Base-by-base conservation (phyloP, 2,329 filamentous ascomycete species). In the Calonectria multiphialidica region DNA sequence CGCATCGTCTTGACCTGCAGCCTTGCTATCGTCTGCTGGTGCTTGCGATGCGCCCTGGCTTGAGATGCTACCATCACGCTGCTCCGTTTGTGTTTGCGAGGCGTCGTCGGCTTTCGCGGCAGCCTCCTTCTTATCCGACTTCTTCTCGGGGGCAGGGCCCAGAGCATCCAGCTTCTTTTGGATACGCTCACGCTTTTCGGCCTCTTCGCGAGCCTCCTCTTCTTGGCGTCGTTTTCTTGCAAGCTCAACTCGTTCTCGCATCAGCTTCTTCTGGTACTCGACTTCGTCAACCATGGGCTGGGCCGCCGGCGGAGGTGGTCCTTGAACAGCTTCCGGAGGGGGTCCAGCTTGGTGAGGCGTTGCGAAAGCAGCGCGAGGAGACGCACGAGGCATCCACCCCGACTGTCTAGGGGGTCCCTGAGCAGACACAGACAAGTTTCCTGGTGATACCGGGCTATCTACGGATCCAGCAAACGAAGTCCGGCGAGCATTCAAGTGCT, bases 131-230 rank as follows among this genome's bases (percentile, higher is more conserved):
- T 90, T 91, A 5, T 86, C 83, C 63, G 87, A 89, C 80, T 89
- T 90, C 72, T 88, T 88, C 75, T 93, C 91, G 3, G 91, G 90
- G 3, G 89, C 86, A 18, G 92, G 91, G 0, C 92, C 93, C 80
- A 96, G 84, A 10, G 91, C 90, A 77, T 93, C 93, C 57, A 96
- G 84, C 82, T 94, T 95, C 80, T 93, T 88, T 59, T 91, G 90
- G 72, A 96, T 91, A 28, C 94, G 90, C 79, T 94, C 93, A 77
- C 90, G 89, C 71, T 88, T 90, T 21, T 90, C 94, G n/a, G 91
- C 92, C 79, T 95, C 93, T 78, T 94, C 92, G n/a, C 87, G 89
- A 23, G 89, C 92, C 77, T 93, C 92, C 81, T 95, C 90, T 70
- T 94, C 93, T 72, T 91, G 85, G 59, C 91, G 87, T 70, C 93